Conservation (phyloP, 2,329 filamentous ascomycete species). For the Fusarium coffeatum region DNA sequence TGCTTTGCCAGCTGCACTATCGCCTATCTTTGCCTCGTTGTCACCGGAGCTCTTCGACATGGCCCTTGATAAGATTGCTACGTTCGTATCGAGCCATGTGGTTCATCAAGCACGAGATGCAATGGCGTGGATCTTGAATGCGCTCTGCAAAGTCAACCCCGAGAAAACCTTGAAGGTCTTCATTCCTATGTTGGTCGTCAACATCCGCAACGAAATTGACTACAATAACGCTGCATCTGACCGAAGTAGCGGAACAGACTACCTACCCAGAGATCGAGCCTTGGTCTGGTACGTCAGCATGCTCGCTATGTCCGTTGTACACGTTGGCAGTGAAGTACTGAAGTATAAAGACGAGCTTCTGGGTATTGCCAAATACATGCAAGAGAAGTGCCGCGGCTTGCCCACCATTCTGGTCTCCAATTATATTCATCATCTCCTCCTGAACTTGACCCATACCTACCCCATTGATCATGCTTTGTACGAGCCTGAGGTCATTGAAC, state of each 20-base stretch:
- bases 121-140: slow-evolving; percentile 98
- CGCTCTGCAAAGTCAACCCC: slow-evolving; percentile 93
- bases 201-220: slow-evolving; percentile 96
- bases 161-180: slow-evolving; percentile 92
- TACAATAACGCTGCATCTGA: slow-evolving; percentile 96
- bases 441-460: slow-evolving; percentile 95
- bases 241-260: slow-evolving; percentile 90
- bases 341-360: slow-evolving; percentile 90
- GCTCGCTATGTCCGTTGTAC: slow-evolving; percentile 97
- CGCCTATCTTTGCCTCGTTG: slow-evolving; percentile 87
- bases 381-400: slow-evolving; percentile 91
- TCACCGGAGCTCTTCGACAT: slow-evolving; percentile 95
- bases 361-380: slow-evolving; percentile 94
- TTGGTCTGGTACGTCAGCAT: slow-evolving; percentile 98
- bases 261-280: slow-evolving; percentile 89
- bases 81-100: slow-evolving; percentile 92
- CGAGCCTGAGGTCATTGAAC: slow-evolving; percentile 77
- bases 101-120: slow-evolving; percentile 97
- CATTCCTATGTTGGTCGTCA: slow-evolving; percentile 88
- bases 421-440: slow-evolving; percentile 93
- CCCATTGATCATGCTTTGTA: slow-evolving; percentile 90
- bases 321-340: slow-evolving; percentile 90
- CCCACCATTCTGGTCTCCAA: slow-evolving; percentile 97
- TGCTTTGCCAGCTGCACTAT: slow-evolving; percentile 89
- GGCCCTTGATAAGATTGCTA: slow-evolving; percentile 88